Conservation (phyloP, 768 basidiomycete genomes). For the Mycena epipterygia region DNA sequence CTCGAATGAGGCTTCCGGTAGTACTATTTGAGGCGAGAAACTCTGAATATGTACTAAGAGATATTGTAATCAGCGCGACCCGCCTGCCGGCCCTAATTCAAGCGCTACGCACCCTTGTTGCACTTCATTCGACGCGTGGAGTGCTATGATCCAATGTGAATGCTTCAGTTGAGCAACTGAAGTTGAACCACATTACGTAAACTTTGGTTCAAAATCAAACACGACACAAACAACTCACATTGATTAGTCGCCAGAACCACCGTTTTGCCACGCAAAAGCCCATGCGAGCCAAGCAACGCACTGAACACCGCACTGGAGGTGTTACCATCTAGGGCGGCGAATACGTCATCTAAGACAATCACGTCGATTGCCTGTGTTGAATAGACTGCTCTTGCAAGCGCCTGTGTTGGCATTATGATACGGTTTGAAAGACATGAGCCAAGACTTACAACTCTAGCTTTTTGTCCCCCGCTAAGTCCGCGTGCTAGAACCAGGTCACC, state of each 20-base stretch:
- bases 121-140: not conserved
- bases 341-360: constrained; percentile 24
- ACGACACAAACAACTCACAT: not conserved
- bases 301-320: constrained; percentile 23
- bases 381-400: constrained; percentile 33
- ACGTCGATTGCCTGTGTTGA: constrained; percentile 12
- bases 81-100: no score
- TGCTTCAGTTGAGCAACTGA: constrained; percentile 18
- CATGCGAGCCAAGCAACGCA: constrained; percentile 17
- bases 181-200: constrained; percentile 24
- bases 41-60: constrained; percentile 9
- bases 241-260: constrained; percentile 18
- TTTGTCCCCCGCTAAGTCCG: constrained; percentile 29
- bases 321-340: constrained; percentile 25
- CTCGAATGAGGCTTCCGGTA: constrained; percentile 14
- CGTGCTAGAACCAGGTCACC: constrained; percentile 24
- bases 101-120: no score
- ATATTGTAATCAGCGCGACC: no score
- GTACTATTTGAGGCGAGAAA: constrained; percentile 13
- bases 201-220: not conserved
- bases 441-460: constrained; percentile 25
- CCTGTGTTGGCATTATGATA: not conserved
- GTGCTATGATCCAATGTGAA: constrained; percentile 25
- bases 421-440: not conserved
- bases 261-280: constrained; percentile 18